Base-by-base conservation (phyloP, 2,329 filamentous ascomycete species). In the Xylaria arbuscula region DNA sequence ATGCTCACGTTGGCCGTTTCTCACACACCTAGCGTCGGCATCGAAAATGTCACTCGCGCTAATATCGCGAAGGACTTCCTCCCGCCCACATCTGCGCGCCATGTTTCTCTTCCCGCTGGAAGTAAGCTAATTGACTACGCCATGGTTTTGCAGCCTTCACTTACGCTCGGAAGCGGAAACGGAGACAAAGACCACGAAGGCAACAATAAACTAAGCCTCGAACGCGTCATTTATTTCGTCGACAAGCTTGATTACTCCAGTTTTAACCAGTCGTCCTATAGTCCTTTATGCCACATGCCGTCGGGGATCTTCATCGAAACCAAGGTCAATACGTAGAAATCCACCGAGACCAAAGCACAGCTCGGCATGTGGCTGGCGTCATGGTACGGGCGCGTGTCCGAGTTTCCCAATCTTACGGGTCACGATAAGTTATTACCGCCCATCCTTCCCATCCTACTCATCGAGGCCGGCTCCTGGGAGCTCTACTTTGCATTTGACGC, bases 211-310 rank as follows among this genome's bases (percentile, higher is more conserved):
- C 50, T 24, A 1, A 1, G 1, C 2, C 60, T 62, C 0, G 28
- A 22, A 11, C 9, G 36, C 38, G 10, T 36, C 17, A 3, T 19
- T 24, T 13, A 17, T 17, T 63, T 56, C 32, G n/a, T 63, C 1
- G 34, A 28, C 19, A 51, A 2, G 45, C 40, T 56, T 1, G 22
- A n/a, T 7, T 5, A 9, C 10, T 2, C 51, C 19, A 36, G 22
- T 17, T 65, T 65, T 40, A 59, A 65, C 10, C 62, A 65, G 45
- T 58, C 61, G 3, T 19, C 10, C 11, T 64, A 64, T 19, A 28
- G 17, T 8, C 53, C 42, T 3, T n/a, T 64, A 9, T 22, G 55
- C 28, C 15, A 3, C 13, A 11, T 17, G 11, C 45, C 62, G 0
- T 24, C n/a, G 1, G 62, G 62, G 15, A 15, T 60, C 6, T 65